Percentiles rank a stretch among this genome's conserved stretches.
These are phyloP conservation scores for Acacia crassicarpa DNA, from an alignment of 306 rosid genomes.

Conservation along the genomic window DNA sequence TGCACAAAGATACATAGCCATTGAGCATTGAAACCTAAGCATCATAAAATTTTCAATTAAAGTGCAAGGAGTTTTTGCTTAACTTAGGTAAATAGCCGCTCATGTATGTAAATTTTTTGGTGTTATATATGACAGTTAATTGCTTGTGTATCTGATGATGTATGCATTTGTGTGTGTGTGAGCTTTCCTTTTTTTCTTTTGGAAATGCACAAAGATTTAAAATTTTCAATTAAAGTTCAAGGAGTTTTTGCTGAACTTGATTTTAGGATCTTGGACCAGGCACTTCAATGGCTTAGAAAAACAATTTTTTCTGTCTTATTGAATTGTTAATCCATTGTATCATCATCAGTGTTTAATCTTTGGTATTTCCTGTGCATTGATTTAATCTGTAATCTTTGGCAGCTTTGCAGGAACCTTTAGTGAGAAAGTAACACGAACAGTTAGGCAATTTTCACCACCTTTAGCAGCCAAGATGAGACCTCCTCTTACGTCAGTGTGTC, in stretches of 20 bases:
- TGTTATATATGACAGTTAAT: background rate
- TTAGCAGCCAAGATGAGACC: constrained; percentile 98
- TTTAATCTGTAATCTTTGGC: constrained; percentile 35
- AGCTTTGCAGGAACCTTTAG: constrained; percentile 98
- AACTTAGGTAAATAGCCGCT: background rate
- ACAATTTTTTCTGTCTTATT: background rate
- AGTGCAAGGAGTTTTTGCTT: background rate
- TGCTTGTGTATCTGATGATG: background rate
- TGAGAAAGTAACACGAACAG: constrained; percentile 88
- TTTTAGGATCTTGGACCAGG: background rate
- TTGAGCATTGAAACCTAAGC: background rate
- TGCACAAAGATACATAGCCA: background rate
- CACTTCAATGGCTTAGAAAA: background rate
- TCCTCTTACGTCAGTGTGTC: constrained; percentile 81
- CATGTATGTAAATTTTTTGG: background rate
- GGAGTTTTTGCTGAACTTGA: background rate
- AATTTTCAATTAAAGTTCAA: background rate
- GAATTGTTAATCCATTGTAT: constrained; percentile 2
- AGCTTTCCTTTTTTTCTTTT: background rate
- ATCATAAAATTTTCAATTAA: background rate
- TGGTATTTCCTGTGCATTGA: background rate
- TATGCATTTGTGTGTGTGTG: background rate
- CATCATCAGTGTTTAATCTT: background rate
- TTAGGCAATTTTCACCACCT: constrained; percentile 92
- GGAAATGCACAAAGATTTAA: background rate